Conservation (phyloP, 2,329 filamentous ascomycete species). For the Talaromyces sp. region DNA sequence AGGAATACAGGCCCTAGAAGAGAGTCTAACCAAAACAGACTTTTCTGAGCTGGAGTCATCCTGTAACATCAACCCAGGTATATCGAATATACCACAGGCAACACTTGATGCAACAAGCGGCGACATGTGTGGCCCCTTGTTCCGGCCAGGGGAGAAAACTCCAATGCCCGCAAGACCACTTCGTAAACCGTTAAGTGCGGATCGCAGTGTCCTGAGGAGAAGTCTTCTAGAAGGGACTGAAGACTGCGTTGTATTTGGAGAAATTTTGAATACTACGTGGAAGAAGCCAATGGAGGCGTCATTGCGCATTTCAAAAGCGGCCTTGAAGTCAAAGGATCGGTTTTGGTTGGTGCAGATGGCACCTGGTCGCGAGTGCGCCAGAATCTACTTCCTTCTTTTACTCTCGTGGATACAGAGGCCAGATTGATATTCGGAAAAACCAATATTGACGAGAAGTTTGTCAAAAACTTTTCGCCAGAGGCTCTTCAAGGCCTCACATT, state of each 20-base stretch:
- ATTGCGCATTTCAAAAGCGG: neutral
- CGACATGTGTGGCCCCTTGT: neutral
- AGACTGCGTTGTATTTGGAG: neutral
- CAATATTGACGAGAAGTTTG: neutral
- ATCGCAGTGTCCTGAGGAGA: neutral
- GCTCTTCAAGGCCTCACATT: neutral
- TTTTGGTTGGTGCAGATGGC: neutral
- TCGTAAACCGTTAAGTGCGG: neutral
- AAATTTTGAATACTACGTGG: neutral
- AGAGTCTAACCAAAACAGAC: neutral
- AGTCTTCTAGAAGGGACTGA: neutral
- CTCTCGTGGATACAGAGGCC: neutral
- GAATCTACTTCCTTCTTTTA: neutral
- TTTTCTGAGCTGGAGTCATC: neutral
- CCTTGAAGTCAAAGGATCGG: neutral
- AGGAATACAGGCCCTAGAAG: neutral
- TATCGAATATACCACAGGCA: neutral
- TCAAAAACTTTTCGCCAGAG: neutral
- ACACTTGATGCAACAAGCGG: neutral
- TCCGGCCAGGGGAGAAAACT: neutral
- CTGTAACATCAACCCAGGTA: neutral
- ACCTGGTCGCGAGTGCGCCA: constrained; percentile 1
- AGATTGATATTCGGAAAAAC: neutral
- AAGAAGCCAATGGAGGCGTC: neutral
- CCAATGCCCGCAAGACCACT: neutral